Base-by-base conservation (phyloP, 768 basidiomycete genomes). In the Amyloporia xantha region DNA sequence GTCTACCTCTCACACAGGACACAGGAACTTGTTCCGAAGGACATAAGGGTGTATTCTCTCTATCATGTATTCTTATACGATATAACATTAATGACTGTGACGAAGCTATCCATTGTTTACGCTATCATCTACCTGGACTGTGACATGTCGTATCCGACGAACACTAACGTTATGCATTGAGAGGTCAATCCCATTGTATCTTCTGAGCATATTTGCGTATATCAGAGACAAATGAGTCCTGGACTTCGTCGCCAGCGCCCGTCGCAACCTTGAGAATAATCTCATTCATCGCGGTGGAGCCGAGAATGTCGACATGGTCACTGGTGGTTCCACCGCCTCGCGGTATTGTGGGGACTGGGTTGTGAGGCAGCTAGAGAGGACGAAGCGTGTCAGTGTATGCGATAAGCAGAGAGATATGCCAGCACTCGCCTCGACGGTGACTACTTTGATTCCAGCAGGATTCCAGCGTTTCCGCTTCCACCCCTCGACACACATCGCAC, bases 401-500 rank as follows among this genome's bases (percentile, higher is more conserved):
- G n/a, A n/a, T n/a, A n/a, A n/a, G 3, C n/a, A 19, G n/a, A 27
- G n/a, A 35, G 25, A 30, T 41, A 55, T n/a, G n/a, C n/a, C n/a
- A n/a, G n/a, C n/a, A n/a, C 71, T 54, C 57, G 92, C 87, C 79
- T 94, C 91, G 48, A 93, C 81, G 13, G 93, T 95, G 21, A 82
- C 80, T 41, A 97, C 69, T 57, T 81, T 77, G 61, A 96, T 91
- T n/a, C 85, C 77, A 11, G 81, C 86, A 1, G 95, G 95, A 65
- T 97, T 98, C 91, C 91, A 97, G 47, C 83, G 73, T 53, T 76
- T 76, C 49, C 82, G 73, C 65, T 87, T 88, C 95, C 94, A 96
- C 5, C 94, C 95, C 61, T 92, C 91, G 10, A 87, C 84, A 59
- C 95, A 97, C 92, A 98, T 96, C n/a, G 88, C 82, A 13, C 93